Evolutionary conservation across 2,329 filamentous ascomycete species (phyloP), one percentile per base, ranked within the genome.

Genomic region (Sordariomycetes sp.): DNA sequence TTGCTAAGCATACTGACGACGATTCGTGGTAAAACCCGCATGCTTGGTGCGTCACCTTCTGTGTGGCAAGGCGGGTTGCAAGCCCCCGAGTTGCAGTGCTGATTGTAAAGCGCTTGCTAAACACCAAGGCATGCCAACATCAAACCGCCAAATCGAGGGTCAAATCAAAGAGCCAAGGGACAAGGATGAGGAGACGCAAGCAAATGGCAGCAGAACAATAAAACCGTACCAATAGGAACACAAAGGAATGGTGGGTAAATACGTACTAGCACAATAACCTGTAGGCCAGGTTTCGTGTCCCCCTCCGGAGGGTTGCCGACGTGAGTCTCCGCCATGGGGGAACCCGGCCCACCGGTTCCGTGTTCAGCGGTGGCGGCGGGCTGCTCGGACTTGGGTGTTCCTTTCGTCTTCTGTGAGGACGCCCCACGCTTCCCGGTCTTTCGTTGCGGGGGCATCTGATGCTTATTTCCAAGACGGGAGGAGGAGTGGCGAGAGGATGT

Each of bases 261-360:
- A 79, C 86, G 76, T 75, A 90, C 87, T 76, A 90, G 71, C 60
- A 90, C 78, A 72, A 90, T 89, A 53, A 90, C 84, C 72, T 90
- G 86, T 72, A 90, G 73, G 48, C 20, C 46, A 50, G 82, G 40
- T 8, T 37, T 28, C 28, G 14, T 25, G n/a, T 46, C 56, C 56
- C 28, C 24, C 16, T 53, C 51, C 37, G 56, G 20, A 14, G 25
- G 22, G 8, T 28, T 25, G 51, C 56, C n/a, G 8, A 28, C 28
- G 20, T 54, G 48, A 32, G 56, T 22, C 51, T 37, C 51, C 51
- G 51, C 52, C 56, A 58, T 58, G 34, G 35, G 12, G 14, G 24
- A 34, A 10, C 22, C 46, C 20, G 46, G 46, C 18, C 7, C 22
- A 24, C 20, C 46, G 14, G 20, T 14, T 50, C 46, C 20, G 46